Evolutionary conservation across 73 alveolate genomes (phyloP), one percentile per base, ranked within the genome.

Genomic region (Paramecium sonneborni): DNA sequence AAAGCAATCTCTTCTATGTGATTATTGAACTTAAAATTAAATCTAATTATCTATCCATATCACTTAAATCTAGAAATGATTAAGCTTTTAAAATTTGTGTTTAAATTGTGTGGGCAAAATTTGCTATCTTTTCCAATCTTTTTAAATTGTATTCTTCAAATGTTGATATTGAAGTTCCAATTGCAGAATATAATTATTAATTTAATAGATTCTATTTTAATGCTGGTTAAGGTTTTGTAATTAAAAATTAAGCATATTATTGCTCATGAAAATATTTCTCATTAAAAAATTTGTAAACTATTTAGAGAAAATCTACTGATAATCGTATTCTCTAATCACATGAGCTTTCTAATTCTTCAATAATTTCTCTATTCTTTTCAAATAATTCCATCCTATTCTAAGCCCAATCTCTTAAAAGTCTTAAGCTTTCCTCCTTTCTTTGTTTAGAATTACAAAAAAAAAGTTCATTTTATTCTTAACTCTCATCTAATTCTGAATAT

Each of bases 251-350:
- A 23, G 90, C 90, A 44, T 79, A 79, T 79, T 79, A n/a, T 62
- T 79, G 10, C 41, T 79, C 90, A 43, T 79, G 74, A 20, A 41
- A 44, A 34, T 39, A 46, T 43, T 79, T 79, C 72, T 79, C 90
- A 44, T 79, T 39, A 30, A 79, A 79, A 79, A 79, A 79, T 39
- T 46, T 79, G 55, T 79, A 79, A 41, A 34, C 90, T 2, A 79
- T 46, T 44, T 79, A n/a, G 20, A 79, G 90, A 21, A 79, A 44
- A 44, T 79, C 90, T 12, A 79, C 90, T 20, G 90, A 79, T 37
- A 79, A 62, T 1, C 90, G 12, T 43, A 46, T 43, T 43, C 32
- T 20, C 18, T 39, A 79, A 8, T 79, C 90, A 41, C 44, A 39
- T 1, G 44, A 24, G 23, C 18, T 41, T 1, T 74, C 90, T 21